Evolutionary conservation across 1,139 yeast genomes (phyloP).

Genomic region (Petasospora fabianii): DNA sequence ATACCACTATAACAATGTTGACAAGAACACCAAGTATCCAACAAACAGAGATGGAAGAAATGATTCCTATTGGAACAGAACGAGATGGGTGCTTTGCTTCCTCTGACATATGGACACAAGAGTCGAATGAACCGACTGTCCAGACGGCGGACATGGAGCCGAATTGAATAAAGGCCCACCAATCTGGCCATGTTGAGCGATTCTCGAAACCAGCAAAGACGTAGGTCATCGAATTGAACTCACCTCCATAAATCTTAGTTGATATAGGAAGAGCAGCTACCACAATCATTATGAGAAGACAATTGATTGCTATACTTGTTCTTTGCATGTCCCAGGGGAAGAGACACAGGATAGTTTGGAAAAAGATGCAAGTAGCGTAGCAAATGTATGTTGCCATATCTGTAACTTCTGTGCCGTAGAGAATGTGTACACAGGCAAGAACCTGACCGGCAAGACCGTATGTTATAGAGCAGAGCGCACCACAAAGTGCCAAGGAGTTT

Average conservation of each 20-base stretch:
- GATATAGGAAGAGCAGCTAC: slow-evolving; percentile 63
- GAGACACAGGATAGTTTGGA: slow-evolving; percentile 45
- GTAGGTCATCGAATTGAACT: slow-evolving; percentile 36
- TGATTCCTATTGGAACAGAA: slow-evolving; percentile 65
- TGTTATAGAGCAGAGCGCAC: slow-evolving; percentile 54
- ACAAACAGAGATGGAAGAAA: slow-evolving; percentile 53
- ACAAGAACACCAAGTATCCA: slow-evolving; percentile 55
- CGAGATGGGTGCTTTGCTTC: slow-evolving; percentile 64
- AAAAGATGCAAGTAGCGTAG: slow-evolving; percentile 45
- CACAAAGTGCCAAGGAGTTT: slow-evolving; percentile 54
- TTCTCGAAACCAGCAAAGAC: slow-evolving; percentile 59
- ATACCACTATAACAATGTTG: slow-evolving; percentile 47
- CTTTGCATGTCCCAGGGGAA: slow-evolving; percentile 55
- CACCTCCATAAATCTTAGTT: slow-evolving; percentile 28
- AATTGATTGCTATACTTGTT: slow-evolving; percentile 53
- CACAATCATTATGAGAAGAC: slow-evolving; percentile 49
- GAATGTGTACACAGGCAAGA: slow-evolving; percentile 47
- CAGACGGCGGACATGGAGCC: slow-evolving; percentile 41
- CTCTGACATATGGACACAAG: slow-evolving; percentile 69
- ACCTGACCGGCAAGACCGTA: slow-evolving; percentile 57
- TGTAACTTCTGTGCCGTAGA: slow-evolving; percentile 41
- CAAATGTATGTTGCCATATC: slow-evolving; percentile 41
- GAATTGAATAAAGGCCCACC: slow-evolving; percentile 50
- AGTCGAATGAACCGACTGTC: slow-evolving; percentile 67
- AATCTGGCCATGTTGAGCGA: slow-evolving; percentile 54